These are phyloP conservation scores for Pseudocercospora macadamiae DNA, from an alignment of 2,329 filamentous ascomycete genomes.

Conservation along the genomic window DNA sequence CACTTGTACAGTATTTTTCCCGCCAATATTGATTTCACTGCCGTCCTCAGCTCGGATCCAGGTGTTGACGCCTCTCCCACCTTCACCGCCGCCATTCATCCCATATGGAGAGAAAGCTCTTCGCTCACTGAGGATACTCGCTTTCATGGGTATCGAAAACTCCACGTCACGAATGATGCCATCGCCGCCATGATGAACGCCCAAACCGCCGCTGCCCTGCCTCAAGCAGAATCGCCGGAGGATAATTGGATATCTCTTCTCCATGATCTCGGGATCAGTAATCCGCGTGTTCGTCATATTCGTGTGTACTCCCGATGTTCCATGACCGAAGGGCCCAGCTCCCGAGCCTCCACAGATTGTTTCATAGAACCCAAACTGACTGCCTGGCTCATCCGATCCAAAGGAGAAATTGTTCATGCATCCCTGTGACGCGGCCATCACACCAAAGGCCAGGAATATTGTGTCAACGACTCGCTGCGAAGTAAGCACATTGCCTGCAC, in stretches of 20 bases:
- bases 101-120: constrained; percentile 39
- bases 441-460: constrained; percentile 37
- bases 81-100: constrained; percentile 37
- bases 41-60: constrained; percentile 33
- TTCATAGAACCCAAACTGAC: constrained; percentile 42
- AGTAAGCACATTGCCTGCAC: constrained; percentile 36
- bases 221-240: constrained; percentile 38
- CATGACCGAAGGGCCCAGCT: constrained; percentile 38
- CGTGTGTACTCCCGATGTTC: constrained; percentile 38
- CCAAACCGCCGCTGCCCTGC: constrained; percentile 35
- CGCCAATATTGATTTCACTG: constrained; percentile 28
- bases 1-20: constrained; percentile 68
- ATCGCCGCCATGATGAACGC: constrained; percentile 36
- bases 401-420: constrained; percentile 38
- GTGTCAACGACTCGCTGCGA: constrained; percentile 40
- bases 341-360: constrained; percentile 43
- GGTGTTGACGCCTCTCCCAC: constrained; percentile 35
- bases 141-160: constrained; percentile 32
- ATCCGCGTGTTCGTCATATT: constrained; percentile 45
- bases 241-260: constrained; percentile 41
- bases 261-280: constrained; percentile 41
- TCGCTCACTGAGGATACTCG: constrained; percentile 38
- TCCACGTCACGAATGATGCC: constrained; percentile 39
- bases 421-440: constrained; percentile 36
- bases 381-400: constrained; percentile 32